Conservation (phyloP, 768 basidiomycete species). For the Lactarius hengduanensis region DNA sequence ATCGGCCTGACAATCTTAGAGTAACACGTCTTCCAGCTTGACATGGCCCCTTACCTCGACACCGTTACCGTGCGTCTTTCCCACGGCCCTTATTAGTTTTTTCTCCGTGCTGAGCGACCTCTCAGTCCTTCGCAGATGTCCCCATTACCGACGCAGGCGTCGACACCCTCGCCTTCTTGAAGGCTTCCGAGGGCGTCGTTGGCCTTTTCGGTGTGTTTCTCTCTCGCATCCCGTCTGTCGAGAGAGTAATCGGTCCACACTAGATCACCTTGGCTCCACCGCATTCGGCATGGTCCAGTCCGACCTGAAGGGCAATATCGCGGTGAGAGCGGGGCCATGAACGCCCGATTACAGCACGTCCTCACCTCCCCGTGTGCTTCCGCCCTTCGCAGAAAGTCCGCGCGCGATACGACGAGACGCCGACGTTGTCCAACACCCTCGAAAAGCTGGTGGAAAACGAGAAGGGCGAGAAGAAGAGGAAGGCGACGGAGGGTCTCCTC, state of each 20-base stretch:
- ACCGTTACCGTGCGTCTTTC: slow-evolving; percentile 54
- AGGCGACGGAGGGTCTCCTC: slow-evolving; percentile 87
- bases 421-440: slow-evolving; percentile 68
- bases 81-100: not conserved
- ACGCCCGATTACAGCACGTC: slow-evolving; percentile 8
- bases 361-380: slow-evolving; percentile 11
- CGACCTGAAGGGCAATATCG: slow-evolving; percentile 91
- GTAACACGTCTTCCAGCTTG: slow-evolving; percentile 26
- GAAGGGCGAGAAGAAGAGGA: slow-evolving; percentile 80
- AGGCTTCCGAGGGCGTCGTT: slow-evolving; percentile 85
- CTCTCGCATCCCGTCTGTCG: not conserved
- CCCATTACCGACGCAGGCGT: slow-evolving; percentile 82
- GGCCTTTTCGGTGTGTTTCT: slow-evolving; percentile 76
- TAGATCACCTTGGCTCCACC: slow-evolving; percentile 82
- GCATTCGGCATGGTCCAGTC: slow-evolving; percentile 81
- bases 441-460: slow-evolving; percentile 84
- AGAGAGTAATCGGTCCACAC: not conserved
- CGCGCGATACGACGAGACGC: slow-evolving; percentile 67
- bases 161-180: slow-evolving; percentile 83
- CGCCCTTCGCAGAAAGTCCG: slow-evolving; percentile 76
- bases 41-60: slow-evolving; percentile 75
- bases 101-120: slow-evolving; percentile 3
- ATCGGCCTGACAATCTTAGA: slow-evolving; percentile 17
- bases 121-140: slow-evolving; percentile 91
- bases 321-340: slow-evolving; percentile 47